A percentile compares a stretch with the other conserved stretches of the same genome.
Evolutionary conservation across 495 filamentous ascomycete species (phyloP).

Genomic region (Daldinia vernicosa): DNA sequence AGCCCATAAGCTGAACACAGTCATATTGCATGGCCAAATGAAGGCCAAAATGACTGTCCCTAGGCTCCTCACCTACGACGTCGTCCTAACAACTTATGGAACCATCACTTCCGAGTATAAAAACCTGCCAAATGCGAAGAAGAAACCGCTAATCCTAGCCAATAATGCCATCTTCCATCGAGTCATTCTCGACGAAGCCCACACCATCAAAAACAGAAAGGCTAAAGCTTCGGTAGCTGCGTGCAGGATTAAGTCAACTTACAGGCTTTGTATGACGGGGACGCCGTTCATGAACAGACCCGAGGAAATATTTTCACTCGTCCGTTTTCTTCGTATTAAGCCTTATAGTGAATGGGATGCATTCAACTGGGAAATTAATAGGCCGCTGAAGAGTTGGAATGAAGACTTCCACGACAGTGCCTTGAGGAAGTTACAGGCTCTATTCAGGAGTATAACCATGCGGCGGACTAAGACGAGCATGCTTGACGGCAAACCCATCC

Average conservation of each 20-base stretch:
- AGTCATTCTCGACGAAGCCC: conserved; percentile 91
- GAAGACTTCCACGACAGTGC: conserved; percentile 53
- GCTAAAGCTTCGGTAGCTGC: conserved; percentile 73
- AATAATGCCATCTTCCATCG: conserved; percentile 77
- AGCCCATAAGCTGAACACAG: conserved; percentile 67
- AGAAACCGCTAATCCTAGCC: conserved; percentile 61
- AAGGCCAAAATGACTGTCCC: conserved; percentile 57
- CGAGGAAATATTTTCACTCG: conserved; percentile 80
- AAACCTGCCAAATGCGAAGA: conserved; percentile 41
- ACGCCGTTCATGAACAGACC: conserved; percentile 95
- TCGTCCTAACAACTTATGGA: conserved; percentile 91
- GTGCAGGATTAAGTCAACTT: conserved; percentile 66
- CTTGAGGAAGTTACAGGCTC: conserved; percentile 77
- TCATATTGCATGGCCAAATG: conserved; percentile 71
- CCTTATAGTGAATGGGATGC: conserved; percentile 73
- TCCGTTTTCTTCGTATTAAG: conserved; percentile 81
- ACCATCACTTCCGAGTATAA: conserved; percentile 77
- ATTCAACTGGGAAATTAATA: conserved; percentile 61
- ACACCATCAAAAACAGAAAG: conserved; percentile 88
- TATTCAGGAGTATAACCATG: conserved; percentile 86
- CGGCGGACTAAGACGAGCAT: conserved; percentile 84
- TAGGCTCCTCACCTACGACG: conserved; percentile 74
- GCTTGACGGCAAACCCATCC: conserved; percentile 86
- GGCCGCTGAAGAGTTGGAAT: conserved; percentile 42
- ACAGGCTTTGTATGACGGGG: conserved; percentile 88